These are phyloP conservation scores for Chytriomyces sp. DNA, from an alignment of 192 early-diverging fungal genomes.

Conservation along the genomic window DNA sequence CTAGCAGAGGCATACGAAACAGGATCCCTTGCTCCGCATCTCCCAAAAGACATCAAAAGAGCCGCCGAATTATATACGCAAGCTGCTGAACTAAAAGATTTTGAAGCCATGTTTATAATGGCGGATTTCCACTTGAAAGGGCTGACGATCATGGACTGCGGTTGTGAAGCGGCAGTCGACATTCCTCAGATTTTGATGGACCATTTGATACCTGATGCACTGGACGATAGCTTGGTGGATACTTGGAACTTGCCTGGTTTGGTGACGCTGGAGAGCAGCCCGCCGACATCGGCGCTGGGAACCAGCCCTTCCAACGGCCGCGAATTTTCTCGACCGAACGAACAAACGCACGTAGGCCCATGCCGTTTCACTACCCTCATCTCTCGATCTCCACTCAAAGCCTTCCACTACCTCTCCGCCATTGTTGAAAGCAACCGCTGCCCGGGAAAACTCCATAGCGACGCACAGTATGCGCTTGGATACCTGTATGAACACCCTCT, in stretches of 20 bases:
- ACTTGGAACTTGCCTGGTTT: conserved; percentile 1
- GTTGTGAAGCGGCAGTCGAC: background rate
- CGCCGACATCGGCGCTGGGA: background rate
- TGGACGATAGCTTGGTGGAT: conserved; percentile 3
- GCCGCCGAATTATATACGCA: conserved; percentile 70
- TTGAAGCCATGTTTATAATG: conserved; percentile 80
- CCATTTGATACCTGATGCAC: background rate
- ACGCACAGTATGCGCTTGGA: conserved; percentile 2
- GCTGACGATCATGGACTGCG: conserved; percentile 46
- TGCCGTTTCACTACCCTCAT: conserved; percentile 3
- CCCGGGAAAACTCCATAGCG: background rate
- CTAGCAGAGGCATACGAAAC: conserved; percentile 81
- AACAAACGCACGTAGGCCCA: background rate
- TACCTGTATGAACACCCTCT: conserved; percentile 7
- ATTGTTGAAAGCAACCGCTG: background rate
- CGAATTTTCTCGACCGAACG: background rate
- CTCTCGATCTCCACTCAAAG: background rate
- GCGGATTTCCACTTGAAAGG: conserved; percentile 85
- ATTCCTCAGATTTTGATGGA: background rate
- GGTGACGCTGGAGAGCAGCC: background rate
- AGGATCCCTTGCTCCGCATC: conserved; percentile 60
- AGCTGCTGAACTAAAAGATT: conserved; percentile 69
- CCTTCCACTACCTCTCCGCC: background rate
- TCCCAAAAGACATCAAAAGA: conserved; percentile 56
- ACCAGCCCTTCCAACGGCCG: background rate